A percentile compares a stretch with the other conserved stretches of the same genome.
phyloP scores from a whole-genome alignment of 2,329 filamentous ascomycete genomes.

The Balansia obtecta region DNA sequence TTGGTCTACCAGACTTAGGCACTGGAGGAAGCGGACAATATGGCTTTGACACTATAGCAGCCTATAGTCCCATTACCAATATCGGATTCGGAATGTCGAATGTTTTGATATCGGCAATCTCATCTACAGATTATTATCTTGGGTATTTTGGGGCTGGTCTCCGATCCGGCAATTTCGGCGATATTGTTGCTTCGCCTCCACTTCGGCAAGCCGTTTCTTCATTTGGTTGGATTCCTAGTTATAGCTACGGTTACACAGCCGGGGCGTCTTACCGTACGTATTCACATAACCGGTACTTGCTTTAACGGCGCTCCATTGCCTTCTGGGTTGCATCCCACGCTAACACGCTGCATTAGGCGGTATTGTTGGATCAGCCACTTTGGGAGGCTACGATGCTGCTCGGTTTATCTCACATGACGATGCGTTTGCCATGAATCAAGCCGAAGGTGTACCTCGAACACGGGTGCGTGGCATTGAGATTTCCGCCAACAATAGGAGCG shows the following conservation, averaged over 20 bases:
- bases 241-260: conserved; percentile 65
- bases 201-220: conserved; percentile 46
- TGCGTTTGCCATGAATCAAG: conserved; percentile 43
- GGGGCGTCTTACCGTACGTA: conserved; percentile 57
- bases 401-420: conserved; percentile 49
- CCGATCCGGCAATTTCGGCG: conserved; percentile 38
- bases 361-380: conserved; percentile 43
- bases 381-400: conserved; percentile 58
- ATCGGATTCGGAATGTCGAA: conserved; percentile 28
- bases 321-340: not conserved
- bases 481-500: conserved; percentile 18
- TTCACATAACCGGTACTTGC: not conserved
- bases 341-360: conserved; percentile 12
- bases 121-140: conserved; percentile 41
- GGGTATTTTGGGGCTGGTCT: conserved; percentile 47
- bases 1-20: conserved; percentile 47
- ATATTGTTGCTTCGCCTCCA: conserved; percentile 35
- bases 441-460: conserved; percentile 43
- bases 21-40: conserved; percentile 51
- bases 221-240: conserved; percentile 51
- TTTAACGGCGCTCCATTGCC: not conserved
- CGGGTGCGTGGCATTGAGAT: conserved; percentile 46
- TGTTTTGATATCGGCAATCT: conserved; percentile 38
- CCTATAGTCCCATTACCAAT: conserved; percentile 26
- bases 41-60: conserved; percentile 39